These are phyloP conservation scores for Hortaea sp. DNA, from an alignment of 2,329 filamentous ascomycete species.

Conservation along the genomic window DNA sequence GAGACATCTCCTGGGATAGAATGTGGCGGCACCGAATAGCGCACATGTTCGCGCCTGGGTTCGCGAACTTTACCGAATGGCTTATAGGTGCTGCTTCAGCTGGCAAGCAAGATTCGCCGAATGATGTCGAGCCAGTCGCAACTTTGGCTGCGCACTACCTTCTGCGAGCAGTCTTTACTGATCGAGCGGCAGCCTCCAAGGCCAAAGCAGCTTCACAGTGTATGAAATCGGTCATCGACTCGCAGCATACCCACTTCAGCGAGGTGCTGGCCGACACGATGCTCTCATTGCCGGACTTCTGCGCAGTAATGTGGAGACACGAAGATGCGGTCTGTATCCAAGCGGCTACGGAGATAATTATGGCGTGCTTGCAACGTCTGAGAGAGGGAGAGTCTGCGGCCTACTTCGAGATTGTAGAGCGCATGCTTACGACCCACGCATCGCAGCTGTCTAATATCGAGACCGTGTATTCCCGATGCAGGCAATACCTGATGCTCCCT, in stretches of 20 bases:
- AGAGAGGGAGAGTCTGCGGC: neutral
- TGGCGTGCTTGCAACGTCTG: neutral
- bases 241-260: neutral
- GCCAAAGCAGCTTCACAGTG: neutral
- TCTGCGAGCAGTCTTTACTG: neutral
- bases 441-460: neutral
- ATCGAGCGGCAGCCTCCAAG: neutral
- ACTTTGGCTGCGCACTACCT: neutral
- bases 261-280: neutral
- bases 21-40: conserved; percentile 8
- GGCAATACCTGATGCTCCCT: conserved; percentile 2
- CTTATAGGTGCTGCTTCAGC: conserved; percentile 1
- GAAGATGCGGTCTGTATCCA: neutral
- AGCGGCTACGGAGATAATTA: neutral
- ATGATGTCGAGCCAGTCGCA: neutral
- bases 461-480: neutral
- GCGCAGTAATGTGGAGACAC: neutral
- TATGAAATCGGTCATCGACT: neutral
- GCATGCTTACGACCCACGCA: neutral
- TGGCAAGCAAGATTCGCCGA: neutral
- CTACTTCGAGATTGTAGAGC: neutral
- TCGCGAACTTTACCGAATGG: conserved; percentile 13
- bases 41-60: conserved; percentile 16
- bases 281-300: neutral
- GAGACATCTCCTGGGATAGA: conserved; percentile 4